Evolutionary conservation across 208 protist species (phyloP).

Genomic region (Angomonas deanei): DNA sequence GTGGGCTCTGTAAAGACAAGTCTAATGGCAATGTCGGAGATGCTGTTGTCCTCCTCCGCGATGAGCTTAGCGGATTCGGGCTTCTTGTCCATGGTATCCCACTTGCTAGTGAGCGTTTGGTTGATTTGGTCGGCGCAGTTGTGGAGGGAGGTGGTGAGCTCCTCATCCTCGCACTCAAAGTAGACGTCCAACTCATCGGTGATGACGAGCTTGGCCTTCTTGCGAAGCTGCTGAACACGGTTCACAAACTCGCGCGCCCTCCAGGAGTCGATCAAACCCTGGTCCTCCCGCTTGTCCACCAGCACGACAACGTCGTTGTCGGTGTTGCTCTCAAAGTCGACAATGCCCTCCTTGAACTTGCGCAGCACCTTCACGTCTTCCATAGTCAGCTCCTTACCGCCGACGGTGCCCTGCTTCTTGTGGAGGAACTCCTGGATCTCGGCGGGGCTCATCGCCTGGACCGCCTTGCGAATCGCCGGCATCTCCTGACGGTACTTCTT

Average conservation of each 20-base stretch:
- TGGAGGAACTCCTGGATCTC: slow-evolving; percentile 53
- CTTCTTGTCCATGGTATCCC: slow-evolving; percentile 63
- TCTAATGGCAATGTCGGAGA: slow-evolving; percentile 64
- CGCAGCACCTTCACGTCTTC: slow-evolving; percentile 89
- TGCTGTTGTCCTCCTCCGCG: slow-evolving; percentile 82
- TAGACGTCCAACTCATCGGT: slow-evolving; percentile 72
- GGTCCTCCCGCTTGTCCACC: slow-evolving; percentile 79
- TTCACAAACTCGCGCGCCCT: slow-evolving; percentile 92
- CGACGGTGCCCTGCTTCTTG: slow-evolving; percentile 35
- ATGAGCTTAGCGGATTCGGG: slow-evolving; percentile 47
- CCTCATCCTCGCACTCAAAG: slow-evolving; percentile 69
- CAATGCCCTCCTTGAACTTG: slow-evolving; percentile 75
- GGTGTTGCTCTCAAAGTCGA: slow-evolving; percentile 84
- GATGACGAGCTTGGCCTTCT: slow-evolving; percentile 87
- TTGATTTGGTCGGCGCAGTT: slow-evolving; percentile 65
- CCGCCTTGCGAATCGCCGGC: slow-evolving; percentile 73
- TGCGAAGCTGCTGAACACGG: slow-evolving; percentile 96
- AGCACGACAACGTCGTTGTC: slow-evolving; percentile 89
- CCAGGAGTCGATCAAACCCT: slow-evolving; percentile 83
- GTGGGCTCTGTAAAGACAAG: slow-evolving; percentile 43
- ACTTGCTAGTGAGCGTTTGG: slow-evolving; percentile 57
- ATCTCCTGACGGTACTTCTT: slow-evolving; percentile 84
- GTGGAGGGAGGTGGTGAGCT: slow-evolving; percentile 66
- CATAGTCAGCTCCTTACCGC: slow-evolving; percentile 54
- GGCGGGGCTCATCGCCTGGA: slow-evolving; percentile 57